phyloP scores from a whole-genome alignment of 2,329 filamentous ascomycete species.

The Fusarium clavum region DNA sequence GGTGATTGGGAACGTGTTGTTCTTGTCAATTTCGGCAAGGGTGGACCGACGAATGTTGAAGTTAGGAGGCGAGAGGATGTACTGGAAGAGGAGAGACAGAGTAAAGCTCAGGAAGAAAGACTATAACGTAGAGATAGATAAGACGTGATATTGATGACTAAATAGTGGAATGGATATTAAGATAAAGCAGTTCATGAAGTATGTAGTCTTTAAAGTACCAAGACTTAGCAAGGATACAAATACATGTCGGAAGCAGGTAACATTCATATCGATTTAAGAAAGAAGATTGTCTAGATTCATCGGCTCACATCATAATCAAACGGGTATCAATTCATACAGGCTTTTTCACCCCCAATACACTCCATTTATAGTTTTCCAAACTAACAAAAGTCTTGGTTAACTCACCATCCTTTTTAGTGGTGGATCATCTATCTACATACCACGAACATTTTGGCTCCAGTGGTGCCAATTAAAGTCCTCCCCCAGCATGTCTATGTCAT shows the following conservation, averaged over 20 bases:
- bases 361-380: constrained; percentile 1
- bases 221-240: background rate
- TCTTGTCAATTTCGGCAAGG: constrained; percentile 64
- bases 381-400: background rate
- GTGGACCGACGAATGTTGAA: constrained; percentile 65
- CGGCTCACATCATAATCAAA: constrained; percentile 16
- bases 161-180: background rate
- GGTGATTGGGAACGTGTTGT: constrained; percentile 72
- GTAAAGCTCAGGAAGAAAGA: constrained; percentile 42
- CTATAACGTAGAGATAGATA: constrained; percentile 33
- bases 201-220: background rate
- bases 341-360: constrained; percentile 18
- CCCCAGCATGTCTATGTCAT: constrained; percentile 56
- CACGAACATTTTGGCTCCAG: constrained; percentile 59
- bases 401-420: constrained; percentile 42
- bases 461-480: constrained; percentile 62
- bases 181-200: background rate
- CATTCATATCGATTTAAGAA: constrained; percentile 11
- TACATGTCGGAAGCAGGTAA: background rate
- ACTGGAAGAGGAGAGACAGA: constrained; percentile 57
- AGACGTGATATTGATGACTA: background rate
- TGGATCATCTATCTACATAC: constrained; percentile 51
- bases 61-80: constrained; percentile 63
- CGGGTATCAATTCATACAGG: constrained; percentile 46
- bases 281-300: constrained; percentile 30